Base-by-base conservation (phyloP, 257 asterid species). In the Galeopsis tetrahit region DNA sequence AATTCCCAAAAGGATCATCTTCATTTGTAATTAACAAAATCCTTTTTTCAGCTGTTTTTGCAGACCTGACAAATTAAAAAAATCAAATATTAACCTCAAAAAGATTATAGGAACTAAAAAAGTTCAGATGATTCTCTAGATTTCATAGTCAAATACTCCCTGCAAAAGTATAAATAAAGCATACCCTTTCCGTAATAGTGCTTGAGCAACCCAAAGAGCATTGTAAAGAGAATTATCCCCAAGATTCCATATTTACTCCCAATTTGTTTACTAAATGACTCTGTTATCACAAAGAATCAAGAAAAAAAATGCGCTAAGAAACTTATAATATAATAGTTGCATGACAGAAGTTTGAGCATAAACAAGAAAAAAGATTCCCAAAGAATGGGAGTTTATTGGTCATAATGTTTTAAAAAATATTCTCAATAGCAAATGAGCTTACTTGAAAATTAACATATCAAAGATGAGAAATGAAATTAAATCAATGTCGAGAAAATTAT, bases 151-250 rank as follows among this genome's bases (percentile, higher is more conserved):
- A 63, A 28, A 17, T n/a, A 63, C 69, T 65, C 61, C 44, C 34
- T 53, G 63, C 32, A 77, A 72, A 42, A 57, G 5, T 48, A 35
- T 14, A 15, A 59, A 35, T 48, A 55, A 56, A 31, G 39, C 77
- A 66, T 77, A 90, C 97, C 99, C 98, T 86, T 94, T 94, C n/a
- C 99, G 93, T 48, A 94, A 81, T 61, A 94, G 80, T 70, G 90
- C 99, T 78, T 94, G 99, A 51, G 97, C 98, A 76, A 82, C 98
- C 99, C 99, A 94, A 44, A 94, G 88, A 79, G 98, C 98, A 80
- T 81, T 94, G 85, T 91, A 94, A 49, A 94, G 90, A 68, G 99
- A 85, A 85, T 91, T 94, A 69, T 94, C 99, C 46, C 95, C 77
- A 82, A 78, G 71, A 94, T 94, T 40, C 98, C 99, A 75, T 84